phyloP scores from a whole-genome alignment of 208 protist genomes.

The Crithidia sp. region DNA sequence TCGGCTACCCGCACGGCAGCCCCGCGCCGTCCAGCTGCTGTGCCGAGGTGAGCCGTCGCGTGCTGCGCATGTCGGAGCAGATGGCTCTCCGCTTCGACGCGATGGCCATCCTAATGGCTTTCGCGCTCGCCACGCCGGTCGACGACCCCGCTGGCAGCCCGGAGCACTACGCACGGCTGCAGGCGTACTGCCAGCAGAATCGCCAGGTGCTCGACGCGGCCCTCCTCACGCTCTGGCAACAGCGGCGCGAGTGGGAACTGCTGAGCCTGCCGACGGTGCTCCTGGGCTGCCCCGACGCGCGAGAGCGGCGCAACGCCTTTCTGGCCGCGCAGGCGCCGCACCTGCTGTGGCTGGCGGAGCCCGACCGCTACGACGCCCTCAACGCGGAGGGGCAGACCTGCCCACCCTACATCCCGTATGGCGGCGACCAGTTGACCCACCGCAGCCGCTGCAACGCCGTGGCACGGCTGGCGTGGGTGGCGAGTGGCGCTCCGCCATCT shows the following conservation, averaged over 20 bases:
- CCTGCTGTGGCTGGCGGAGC: slow-evolving; percentile 74
- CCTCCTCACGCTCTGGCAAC: slow-evolving; percentile 46
- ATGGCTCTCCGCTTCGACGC: slow-evolving; percentile 70
- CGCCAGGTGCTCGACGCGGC: slow-evolving; percentile 49
- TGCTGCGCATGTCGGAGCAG: slow-evolving; percentile 53
- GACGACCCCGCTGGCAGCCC: slow-evolving; percentile 47
- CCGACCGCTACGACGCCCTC: slow-evolving; percentile 61
- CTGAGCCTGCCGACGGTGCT: slow-evolving; percentile 70
- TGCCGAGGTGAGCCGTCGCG: slow-evolving; percentile 38
- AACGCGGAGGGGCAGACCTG: slow-evolving; percentile 42
- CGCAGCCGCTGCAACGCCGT: slow-evolving; percentile 63
- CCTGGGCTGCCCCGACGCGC: slow-evolving; percentile 27
- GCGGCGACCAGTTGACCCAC: slow-evolving; percentile 54
- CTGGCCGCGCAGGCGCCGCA: slow-evolving; percentile 69
- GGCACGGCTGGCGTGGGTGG: slow-evolving; percentile 62
- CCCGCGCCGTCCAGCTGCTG: slow-evolving; percentile 35
- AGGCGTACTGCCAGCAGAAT: slow-evolving; percentile 61
- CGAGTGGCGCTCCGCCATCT: slow-evolving; percentile 38
- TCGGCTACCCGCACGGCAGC: slow-evolving; percentile 81
- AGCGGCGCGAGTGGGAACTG: slow-evolving; percentile 80
- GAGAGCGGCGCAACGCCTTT: slow-evolving; percentile 54
- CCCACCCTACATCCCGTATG: slow-evolving; percentile 49
- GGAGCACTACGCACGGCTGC: slow-evolving; percentile 50
- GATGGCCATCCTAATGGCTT: slow-evolving; percentile 58
- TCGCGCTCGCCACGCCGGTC: slow-evolving; percentile 57